Evolutionary conservation across 331 rosid species (phyloP), one percentile per base, ranked within the genome.

Genomic region (Acacia concinna): DNA sequence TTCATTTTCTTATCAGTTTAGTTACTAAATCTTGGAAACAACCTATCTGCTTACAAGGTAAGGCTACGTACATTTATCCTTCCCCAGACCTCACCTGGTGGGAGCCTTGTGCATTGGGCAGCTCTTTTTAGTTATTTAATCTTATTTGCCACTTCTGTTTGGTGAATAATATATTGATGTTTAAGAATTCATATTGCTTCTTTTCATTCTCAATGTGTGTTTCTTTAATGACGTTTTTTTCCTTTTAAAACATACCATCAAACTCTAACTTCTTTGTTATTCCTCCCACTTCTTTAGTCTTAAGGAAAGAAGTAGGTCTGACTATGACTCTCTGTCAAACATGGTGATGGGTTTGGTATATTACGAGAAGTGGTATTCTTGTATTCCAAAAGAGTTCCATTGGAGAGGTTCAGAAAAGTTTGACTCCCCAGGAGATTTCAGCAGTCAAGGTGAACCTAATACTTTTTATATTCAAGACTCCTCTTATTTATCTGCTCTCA

Each of bases 341-440:
- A 79, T 92, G 86, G 71, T 86, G 44, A 75, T 88, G 60, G 98
- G 94, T 68, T 79, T 90, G 89, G 70, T 91, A 76, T 91, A 60
- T 81, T 90, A 85, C 78, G 89, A 89, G 57, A 34, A 85, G 35
- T 94, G 97, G 97, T 88, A 85, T 81, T 88, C 95, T 56, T 84
- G 83, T 54, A 73, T 90, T 73, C 93, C 97, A 7, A 47, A 79
- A 76, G 95, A 89, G 84, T 82, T 89, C 74, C 86, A 82, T 71
- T 79, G 88, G 90, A 88, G 78, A 78, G 90, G 77, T 80, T 75
- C 86, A 27, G 84, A 88, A 56, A 88, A 74, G 73, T 70, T 76
- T 78, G 18, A 15, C 51, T 14, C 51, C 51, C 51, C 18, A 46
- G 18, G 51, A 14, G 3, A 41, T 41, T 41, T 41, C 47, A 11